Conservation (phyloP, 2,329 filamentous ascomycete genomes). For the Pyrenophora graminea region DNA sequence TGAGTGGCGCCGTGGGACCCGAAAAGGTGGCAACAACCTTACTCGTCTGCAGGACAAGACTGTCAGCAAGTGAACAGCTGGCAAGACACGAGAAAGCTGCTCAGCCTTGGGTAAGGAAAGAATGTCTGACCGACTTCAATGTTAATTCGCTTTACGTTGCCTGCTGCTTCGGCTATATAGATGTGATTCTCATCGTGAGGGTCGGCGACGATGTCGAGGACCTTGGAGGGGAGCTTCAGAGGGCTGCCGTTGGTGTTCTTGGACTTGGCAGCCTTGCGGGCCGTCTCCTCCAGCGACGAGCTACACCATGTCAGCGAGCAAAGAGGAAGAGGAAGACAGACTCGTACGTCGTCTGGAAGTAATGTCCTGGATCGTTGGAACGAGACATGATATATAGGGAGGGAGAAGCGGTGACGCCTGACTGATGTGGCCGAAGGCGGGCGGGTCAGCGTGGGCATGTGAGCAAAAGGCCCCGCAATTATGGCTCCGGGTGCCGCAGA, state of each 20-base stretch:
- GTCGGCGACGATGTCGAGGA: conserved; percentile 74
- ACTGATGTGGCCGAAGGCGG: background rate
- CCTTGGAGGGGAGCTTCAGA: conserved; percentile 80
- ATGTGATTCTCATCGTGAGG: conserved; percentile 65
- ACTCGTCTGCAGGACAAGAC: conserved; percentile 23
- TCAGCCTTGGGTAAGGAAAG: conserved; percentile 9
- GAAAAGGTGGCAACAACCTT: conserved; percentile 60
- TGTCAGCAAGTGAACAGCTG: conserved; percentile 16
- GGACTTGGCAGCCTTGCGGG: conserved; percentile 70
- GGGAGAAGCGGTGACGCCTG: conserved; percentile 15
- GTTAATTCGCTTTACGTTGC: conserved; percentile 72
- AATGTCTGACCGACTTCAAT: conserved; percentile 69
- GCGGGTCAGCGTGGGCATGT: conserved; percentile 12
- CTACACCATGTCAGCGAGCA: conserved; percentile 39
- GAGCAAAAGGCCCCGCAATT: conserved; percentile 11
- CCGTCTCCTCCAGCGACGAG: conserved; percentile 56
- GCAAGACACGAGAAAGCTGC: background rate
- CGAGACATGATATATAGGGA: conserved; percentile 37
- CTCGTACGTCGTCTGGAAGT: conserved; percentile 90
- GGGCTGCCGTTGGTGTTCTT: conserved; percentile 86
- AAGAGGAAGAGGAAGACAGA: background rate
- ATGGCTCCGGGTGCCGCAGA: conserved; percentile 4
- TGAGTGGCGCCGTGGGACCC: conserved; percentile 76
- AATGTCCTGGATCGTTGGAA: conserved; percentile 71
- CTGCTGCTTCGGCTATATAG: conserved; percentile 86